These are phyloP conservation scores for Starmerella floris DNA, from an alignment of 805 yeast genomes.

Conservation along the genomic window DNA sequence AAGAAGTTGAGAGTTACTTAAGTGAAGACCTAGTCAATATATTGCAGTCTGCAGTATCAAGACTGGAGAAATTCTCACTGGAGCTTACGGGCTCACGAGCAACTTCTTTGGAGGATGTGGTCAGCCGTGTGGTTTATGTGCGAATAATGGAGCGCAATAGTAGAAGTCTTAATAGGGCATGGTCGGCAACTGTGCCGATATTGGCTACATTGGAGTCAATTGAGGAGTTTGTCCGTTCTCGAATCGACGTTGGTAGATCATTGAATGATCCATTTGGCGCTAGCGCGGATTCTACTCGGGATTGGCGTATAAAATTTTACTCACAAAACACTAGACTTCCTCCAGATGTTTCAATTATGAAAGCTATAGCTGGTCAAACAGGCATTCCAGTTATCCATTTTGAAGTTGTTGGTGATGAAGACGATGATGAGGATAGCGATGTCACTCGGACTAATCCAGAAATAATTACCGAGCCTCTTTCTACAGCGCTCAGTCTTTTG, in stretches of 20 bases:
- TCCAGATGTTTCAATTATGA: conserved; percentile 4
- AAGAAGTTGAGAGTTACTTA: not conserved
- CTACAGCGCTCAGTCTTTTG: conserved; percentile 2
- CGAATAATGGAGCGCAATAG: not conserved
- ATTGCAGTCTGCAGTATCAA: conserved; percentile 7
- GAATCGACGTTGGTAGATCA: not conserved
- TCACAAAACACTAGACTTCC: conserved; percentile 3
- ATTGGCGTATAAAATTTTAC: conserved; percentile 2
- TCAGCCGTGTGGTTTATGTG: conserved; percentile 1
- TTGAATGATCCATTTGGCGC: not conserved
- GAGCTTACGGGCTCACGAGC: conserved; percentile 8
- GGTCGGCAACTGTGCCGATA: conserved; percentile 4
- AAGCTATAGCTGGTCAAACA: conserved; percentile 4
- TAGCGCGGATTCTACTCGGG: not conserved
- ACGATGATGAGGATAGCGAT: not conserved
- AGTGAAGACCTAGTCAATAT: conserved; percentile 3
- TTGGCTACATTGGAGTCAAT: conserved; percentile 3
- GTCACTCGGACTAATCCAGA: not conserved
- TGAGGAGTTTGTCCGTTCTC: conserved; percentile 6
- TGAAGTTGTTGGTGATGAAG: conserved; percentile 2
- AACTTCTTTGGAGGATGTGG: conserved; percentile 3
- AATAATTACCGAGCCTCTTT: not conserved
- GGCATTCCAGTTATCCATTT: conserved; percentile 2
- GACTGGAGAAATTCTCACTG: conserved; percentile 9
- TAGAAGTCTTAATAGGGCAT: not conserved